Conservation (phyloP, 352 stramenopile genomes). For the Globisporangium radiosum region DNA sequence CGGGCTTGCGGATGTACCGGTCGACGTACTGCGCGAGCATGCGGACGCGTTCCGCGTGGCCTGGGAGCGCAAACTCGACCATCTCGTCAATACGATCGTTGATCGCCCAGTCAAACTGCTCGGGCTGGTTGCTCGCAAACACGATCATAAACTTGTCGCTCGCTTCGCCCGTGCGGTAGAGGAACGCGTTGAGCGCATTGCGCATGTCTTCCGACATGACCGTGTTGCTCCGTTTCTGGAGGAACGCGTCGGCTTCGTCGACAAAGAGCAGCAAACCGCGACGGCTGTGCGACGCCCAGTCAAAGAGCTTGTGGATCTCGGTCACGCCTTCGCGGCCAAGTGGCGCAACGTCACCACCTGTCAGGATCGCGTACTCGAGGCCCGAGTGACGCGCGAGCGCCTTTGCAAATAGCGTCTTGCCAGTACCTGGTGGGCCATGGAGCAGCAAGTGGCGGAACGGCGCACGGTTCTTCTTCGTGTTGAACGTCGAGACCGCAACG, state of each 20-base stretch:
- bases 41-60: slow-evolving; percentile 90
- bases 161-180: slow-evolving; percentile 96
- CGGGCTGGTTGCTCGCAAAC: slow-evolving; percentile 98
- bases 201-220: slow-evolving; percentile 96
- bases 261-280: slow-evolving; percentile 97
- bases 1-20: slow-evolving; percentile 92
- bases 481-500: slow-evolving; percentile 95
- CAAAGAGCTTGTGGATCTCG: slow-evolving; percentile 99
- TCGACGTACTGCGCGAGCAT: slow-evolving; percentile 99
- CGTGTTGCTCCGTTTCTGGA: slow-evolving; percentile 94
- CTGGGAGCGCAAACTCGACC: slow-evolving; percentile 95
- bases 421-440: slow-evolving; percentile 96
- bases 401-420: slow-evolving; percentile 99
- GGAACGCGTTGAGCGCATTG: slow-evolving; percentile 98
- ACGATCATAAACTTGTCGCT: slow-evolving; percentile 99
- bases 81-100: slow-evolving; percentile 99
- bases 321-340: slow-evolving; percentile 96
- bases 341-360: slow-evolving; percentile 97
- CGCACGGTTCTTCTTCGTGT: slow-evolving; percentile 98
- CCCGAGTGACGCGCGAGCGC: slow-evolving; percentile 94
- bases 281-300: slow-evolving; percentile 96
- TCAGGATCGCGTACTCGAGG: slow-evolving; percentile 98
- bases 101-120: slow-evolving; percentile 98
- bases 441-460: slow-evolving; percentile 98
- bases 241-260: slow-evolving; percentile 99